Percentiles rank a stretch among this genome's conserved stretches.
phyloP scores from a whole-genome alignment of 352 stramenopile genomes.

The Phytophthora ohioensis region DNA sequence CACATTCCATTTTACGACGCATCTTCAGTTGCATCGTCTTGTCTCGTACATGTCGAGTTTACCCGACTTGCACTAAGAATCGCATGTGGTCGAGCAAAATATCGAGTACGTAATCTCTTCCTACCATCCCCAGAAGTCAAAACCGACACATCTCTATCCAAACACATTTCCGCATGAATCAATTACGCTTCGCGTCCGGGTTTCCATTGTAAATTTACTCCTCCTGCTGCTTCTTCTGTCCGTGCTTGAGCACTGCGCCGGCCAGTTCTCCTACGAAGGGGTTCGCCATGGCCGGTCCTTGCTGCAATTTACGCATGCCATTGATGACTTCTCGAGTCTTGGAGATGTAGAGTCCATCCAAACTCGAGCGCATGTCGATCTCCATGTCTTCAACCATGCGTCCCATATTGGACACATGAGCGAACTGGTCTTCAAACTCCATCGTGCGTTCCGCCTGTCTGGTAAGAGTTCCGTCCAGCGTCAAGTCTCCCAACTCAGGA shows the following conservation, averaged over 20 bases:
- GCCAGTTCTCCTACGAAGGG: conserved; percentile 82
- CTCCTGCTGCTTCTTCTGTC: conserved; percentile 58
- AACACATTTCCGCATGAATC: not conserved
- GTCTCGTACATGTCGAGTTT: too few relatives aligned
- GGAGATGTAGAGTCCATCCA: conserved; percentile 95
- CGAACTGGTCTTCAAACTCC: conserved; percentile 77
- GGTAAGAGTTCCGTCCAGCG: conserved; percentile 92
- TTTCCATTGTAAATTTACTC: conserved; percentile 24
- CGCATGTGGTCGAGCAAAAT: too few relatives aligned
- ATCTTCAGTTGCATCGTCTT: too few relatives aligned
- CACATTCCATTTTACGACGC: too few relatives aligned
- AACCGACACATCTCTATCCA: too few relatives aligned
- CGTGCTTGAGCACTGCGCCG: conserved; percentile 78
- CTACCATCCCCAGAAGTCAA: too few relatives aligned
- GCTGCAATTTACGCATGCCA: conserved; percentile 89
- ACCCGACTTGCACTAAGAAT: too few relatives aligned
- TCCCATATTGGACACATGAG: conserved; percentile 95
- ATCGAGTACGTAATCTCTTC: too few relatives aligned
- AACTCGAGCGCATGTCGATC: conserved; percentile 93
- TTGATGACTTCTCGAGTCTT: conserved; percentile 96
- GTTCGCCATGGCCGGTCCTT: conserved; percentile 60
- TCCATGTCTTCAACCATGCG: conserved; percentile 97
- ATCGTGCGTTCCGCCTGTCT: conserved; percentile 83
- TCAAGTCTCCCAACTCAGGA: conserved; percentile 80
- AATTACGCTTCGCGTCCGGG: not conserved